phyloP scores from a whole-genome alignment of 441 rosid genomes.

The Pelargonium citronellum region DNA sequence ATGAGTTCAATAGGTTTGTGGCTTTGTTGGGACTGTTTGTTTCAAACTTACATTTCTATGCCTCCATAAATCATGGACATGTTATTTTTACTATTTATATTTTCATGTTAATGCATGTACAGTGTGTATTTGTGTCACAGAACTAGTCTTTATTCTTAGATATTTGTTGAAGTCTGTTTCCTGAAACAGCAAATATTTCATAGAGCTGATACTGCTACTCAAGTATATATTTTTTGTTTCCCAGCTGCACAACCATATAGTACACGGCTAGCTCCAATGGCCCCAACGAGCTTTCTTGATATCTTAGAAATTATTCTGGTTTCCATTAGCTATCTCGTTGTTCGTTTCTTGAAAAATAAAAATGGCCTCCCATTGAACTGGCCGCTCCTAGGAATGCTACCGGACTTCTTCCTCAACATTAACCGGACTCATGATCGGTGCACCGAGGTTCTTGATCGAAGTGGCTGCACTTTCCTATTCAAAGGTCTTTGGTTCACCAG shows the following conservation, averaged over 20 bases:
- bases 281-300: not conserved
- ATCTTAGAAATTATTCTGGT: not conserved
- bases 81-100: not conserved
- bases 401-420: slow-evolving; percentile 24
- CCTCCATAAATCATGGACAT: slow-evolving; percentile 2
- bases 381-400: slow-evolving; percentile 48
- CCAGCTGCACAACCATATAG: no score
- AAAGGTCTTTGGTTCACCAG: slow-evolving; percentile 30
- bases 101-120: no score
- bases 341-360: slow-evolving; percentile 1
- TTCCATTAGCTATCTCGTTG: not conserved
- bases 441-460: slow-evolving; percentile 25
- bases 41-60: not conserved
- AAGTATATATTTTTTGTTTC: no score
- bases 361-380: slow-evolving; percentile 22
- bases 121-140: no score
- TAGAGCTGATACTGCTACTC: no score
- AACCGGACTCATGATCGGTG: slow-evolving; percentile 28
- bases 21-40: slow-evolving; percentile 7
- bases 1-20: slow-evolving; percentile 1
- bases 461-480: slow-evolving; percentile 22
- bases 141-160: no score
- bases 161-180: no score
- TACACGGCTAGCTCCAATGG: not conserved
- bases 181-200: no score